A percentile compares a stretch with the other conserved stretches of the same genome.
Conservation (phyloP, 805 yeast species). For the Wickerhamiella siamensis region DNA sequence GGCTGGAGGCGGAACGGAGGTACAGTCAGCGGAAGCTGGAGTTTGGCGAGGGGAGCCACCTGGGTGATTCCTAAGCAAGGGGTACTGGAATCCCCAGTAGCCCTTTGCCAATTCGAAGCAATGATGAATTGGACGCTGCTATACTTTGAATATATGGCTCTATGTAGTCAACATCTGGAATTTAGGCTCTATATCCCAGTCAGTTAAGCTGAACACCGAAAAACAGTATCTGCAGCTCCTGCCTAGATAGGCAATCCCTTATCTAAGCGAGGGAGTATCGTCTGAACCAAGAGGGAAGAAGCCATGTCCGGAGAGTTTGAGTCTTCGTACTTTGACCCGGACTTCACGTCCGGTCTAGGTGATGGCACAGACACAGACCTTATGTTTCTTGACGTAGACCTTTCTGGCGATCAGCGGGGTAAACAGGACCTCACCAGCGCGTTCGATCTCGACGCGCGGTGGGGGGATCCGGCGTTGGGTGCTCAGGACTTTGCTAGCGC, state of each 20-base stretch:
- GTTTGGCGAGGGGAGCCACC: too few species aligned
- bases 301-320: slow-evolving; percentile 3
- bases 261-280: background rate
- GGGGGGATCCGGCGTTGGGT: background rate
- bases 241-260: background rate
- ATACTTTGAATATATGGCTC: too few species aligned
- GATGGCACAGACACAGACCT: background rate
- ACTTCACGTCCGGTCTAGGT: background rate
- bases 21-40: too few species aligned
- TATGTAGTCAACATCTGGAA: too few species aligned
- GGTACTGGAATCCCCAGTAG: too few species aligned
- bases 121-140: too few species aligned
- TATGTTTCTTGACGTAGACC: background rate
- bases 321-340: slow-evolving; percentile 1
- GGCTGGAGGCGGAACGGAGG: too few species aligned
- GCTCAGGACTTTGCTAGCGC: background rate
- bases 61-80: too few species aligned
- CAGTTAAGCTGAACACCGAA: too few species aligned
- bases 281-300: background rate
- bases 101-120: too few species aligned
- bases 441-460: background rate
- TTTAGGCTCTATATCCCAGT: too few species aligned
- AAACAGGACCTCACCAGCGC: background rate
- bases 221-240: too few species aligned
- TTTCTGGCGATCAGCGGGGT: background rate